A percentile compares a stretch with the other conserved stretches of the same genome.
Conservation (phyloP, 345 rosid genomes). For the Erysimum cheiranthoides region DNA sequence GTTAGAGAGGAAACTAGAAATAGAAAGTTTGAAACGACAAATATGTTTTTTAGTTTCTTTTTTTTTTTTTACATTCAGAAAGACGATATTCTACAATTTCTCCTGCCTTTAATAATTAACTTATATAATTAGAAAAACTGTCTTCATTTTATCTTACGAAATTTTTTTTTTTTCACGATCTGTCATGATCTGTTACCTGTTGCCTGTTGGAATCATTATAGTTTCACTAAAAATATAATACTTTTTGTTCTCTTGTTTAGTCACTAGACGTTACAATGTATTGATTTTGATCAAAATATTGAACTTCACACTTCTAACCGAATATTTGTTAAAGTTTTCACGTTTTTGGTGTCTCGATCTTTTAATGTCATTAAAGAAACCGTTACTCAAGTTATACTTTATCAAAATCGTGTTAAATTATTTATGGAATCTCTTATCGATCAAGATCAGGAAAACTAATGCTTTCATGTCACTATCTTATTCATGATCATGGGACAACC, state of each 20-base stretch:
- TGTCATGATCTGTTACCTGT: background rate
- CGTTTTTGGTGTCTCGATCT: background rate
- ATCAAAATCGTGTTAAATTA: background rate
- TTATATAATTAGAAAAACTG: background rate
- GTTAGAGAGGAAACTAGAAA: too few species aligned
- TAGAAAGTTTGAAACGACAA: background rate
- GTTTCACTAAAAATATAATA: background rate
- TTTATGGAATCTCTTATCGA: background rate
- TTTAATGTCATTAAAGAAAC: background rate
- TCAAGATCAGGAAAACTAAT: background rate
- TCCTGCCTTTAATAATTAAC: background rate
- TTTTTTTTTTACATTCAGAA: background rate
- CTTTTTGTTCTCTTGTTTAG: background rate
- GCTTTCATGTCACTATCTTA: background rate
- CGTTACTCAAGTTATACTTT: background rate
- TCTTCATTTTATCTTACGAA: background rate
- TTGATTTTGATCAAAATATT: background rate
- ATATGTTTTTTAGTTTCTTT: too few species aligned
- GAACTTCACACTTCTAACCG: slow-evolving; percentile 3
- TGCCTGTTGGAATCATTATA: background rate
- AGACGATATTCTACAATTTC: background rate
- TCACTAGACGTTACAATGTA: slow-evolving; percentile 3
- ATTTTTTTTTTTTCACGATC: background rate
- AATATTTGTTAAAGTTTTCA: background rate
- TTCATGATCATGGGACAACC: background rate